A percentile compares a stretch with the other conserved stretches of the same genome.
Conservation (phyloP, 495 filamentous ascomycete species). For the Terfezia claveryi region DNA sequence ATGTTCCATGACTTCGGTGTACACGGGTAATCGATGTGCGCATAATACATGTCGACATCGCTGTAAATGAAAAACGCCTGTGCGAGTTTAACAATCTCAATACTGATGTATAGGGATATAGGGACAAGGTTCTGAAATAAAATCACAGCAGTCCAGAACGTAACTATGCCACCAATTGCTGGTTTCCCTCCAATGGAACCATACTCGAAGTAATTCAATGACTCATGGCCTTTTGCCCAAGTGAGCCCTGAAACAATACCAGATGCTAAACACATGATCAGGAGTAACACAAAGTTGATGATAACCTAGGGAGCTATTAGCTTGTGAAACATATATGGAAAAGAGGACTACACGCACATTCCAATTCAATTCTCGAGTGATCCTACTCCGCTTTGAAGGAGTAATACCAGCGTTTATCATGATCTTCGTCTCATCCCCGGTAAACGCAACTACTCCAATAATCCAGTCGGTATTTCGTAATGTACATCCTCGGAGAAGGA, state of each 20-base stretch:
- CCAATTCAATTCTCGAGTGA: slow-evolving; percentile 85
- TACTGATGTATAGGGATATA: slow-evolving; percentile 90
- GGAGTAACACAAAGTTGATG: slow-evolving; percentile 83
- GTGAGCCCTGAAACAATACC: slow-evolving; percentile 66
- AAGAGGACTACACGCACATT: slow-evolving; percentile 36
- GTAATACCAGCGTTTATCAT: slow-evolving; percentile 98
- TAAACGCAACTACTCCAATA: slow-evolving; percentile 89
- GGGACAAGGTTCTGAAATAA: slow-evolving; percentile 97
- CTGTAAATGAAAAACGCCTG: slow-evolving; percentile 98
- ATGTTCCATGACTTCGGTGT: slow-evolving; percentile 99
- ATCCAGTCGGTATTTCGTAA: slow-evolving; percentile 93
- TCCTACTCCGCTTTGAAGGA: slow-evolving; percentile 80
- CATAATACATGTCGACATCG: slow-evolving; percentile 91
- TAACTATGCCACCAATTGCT: slow-evolving; percentile 70
- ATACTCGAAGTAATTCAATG: slow-evolving; percentile 66
- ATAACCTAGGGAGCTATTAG: slow-evolving; percentile 23
- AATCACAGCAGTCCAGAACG: slow-evolving; percentile 86
- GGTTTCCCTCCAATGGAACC: slow-evolving; percentile 60
- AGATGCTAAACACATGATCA: slow-evolving; percentile 71
- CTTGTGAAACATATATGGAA: not conserved
- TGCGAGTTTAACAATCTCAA: slow-evolving; percentile 81
- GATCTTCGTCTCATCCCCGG: slow-evolving; percentile 92
- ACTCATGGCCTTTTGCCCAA: slow-evolving; percentile 53
- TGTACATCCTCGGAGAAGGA: slow-evolving; percentile 80
- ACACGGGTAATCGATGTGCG: slow-evolving; percentile 75